phyloP scores from a whole-genome alignment of 2,329 filamentous ascomycete genomes.

The Fusarium protoensiforme region DNA sequence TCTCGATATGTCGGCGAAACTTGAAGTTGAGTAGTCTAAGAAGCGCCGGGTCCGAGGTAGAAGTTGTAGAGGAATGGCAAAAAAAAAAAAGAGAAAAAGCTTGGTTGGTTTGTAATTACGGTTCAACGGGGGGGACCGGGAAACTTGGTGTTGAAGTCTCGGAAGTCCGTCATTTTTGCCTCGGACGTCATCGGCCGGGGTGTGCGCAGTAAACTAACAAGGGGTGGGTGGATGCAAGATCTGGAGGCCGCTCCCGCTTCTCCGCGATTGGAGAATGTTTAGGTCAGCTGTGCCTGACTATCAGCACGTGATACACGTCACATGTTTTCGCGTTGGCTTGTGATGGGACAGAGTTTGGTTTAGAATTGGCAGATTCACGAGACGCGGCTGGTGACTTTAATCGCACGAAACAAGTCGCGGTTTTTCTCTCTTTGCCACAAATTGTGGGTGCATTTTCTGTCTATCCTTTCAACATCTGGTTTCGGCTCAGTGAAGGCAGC shows the following conservation, averaged over 20 bases:
- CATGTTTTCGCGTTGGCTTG: conserved; percentile 27
- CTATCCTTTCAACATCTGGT: not conserved
- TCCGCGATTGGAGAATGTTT: conserved; percentile 1
- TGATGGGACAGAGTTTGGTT: not conserved
- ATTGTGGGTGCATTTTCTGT: not conserved
- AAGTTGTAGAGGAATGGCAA: not conserved
- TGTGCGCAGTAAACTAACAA: not conserved
- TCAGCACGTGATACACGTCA: conserved; percentile 16
- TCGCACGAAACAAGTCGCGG: not conserved
- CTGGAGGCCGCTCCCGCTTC: not conserved
- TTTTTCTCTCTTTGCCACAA: not conserved
- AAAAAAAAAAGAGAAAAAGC: no score
- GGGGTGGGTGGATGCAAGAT: not conserved
- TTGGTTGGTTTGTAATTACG: conserved; percentile 14
- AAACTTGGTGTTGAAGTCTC: conserved; percentile 39
- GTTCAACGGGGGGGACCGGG: conserved; percentile 18
- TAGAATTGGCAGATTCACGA: not conserved
- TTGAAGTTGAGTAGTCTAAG: not conserved
- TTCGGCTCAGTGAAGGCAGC: not conserved
- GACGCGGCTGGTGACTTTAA: not conserved
- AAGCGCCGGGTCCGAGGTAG: not conserved
- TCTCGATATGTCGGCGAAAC: not conserved
- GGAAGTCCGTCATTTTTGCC: conserved; percentile 43
- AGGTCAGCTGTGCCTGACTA: conserved; percentile 7
- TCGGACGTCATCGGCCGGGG: conserved; percentile 48